Conservation (phyloP, 108 stramenopile genomes). For the Cyclotella atomus region DNA sequence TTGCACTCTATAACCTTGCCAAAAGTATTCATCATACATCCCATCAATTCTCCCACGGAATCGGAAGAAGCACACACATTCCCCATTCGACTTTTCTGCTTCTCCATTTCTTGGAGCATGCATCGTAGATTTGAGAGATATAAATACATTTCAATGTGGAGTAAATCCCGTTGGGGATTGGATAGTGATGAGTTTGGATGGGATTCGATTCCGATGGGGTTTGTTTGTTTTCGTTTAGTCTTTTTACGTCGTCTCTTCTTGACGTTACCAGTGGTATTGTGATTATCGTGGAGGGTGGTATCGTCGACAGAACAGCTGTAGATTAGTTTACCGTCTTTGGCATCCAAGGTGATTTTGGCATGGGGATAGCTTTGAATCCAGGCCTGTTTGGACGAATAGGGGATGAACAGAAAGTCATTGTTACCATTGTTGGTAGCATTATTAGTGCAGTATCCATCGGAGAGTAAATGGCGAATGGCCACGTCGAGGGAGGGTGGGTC, state of each 20-base stretch:
- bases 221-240: not conserved
- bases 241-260: not conserved
- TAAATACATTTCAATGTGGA: not conserved
- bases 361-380: not conserved
- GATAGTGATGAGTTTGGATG: not conserved
- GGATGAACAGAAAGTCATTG: not conserved
- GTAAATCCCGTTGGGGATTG: not conserved
- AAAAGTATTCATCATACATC: not conserved
- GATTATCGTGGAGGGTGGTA: too few relatives aligned
- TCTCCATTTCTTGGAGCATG: not conserved
- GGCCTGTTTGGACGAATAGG: not conserved
- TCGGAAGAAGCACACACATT: not conserved
- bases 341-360: not conserved
- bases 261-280: not conserved
- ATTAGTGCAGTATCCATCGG: not conserved
- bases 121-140: not conserved
- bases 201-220: not conserved
- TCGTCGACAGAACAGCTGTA: not conserved
- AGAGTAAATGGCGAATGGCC: not conserved
- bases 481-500: not conserved
- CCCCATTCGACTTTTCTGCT: not conserved
- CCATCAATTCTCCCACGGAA: not conserved
- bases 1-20: not conserved
- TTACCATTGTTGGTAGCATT: not conserved
- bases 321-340: not conserved